Evolutionary conservation across 2,329 filamentous ascomycete species (phyloP), one percentile per base, ranked within the genome.

Genomic region (Fusarium bactridioides): DNA sequence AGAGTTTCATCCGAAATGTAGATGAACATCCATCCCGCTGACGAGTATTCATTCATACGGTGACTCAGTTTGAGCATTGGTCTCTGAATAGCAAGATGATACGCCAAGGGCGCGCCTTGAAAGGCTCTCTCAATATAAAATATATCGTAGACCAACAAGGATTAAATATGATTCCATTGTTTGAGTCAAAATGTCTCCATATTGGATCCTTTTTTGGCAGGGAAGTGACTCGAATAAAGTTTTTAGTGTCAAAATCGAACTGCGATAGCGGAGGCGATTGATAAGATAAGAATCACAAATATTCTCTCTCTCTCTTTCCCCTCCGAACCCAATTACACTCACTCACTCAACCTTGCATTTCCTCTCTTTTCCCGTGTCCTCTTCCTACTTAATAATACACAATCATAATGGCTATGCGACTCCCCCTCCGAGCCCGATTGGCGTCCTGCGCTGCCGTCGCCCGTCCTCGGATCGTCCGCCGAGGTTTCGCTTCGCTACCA

Each of bases 401-500:
- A 66, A 43, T 50, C 60, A 25, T n/a, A 56, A 86, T 86, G 84
- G 82, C 83, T 70, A 74, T 83, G 71, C 82, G 82, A 71, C 69
- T 81, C 40, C 77, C 82, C 35, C 72, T 84, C 47, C 80, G 82
- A 74, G 79, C 82, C 67, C 82, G 81, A 78, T 78, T 82, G 78
- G 77, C 79, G 58, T 70, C 64, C 58, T 75, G 75, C 74, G 65
- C 64, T 64, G 63, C 64, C 65, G 61, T 69, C 61, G 70, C 61
- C 43, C 48, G 74, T 63, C 67, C 79, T 55, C 79, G 78, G 18
- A 73, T 80, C 69, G 73, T 77, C 63, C 72, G 76, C 61, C 80
- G 79, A 56, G 67, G 72, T 33, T 75, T 80, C 59, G 81, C 82
- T 35, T 80, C 78, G 54, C 74, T 86, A 18, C 86, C 92, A 15